phyloP scores from a whole-genome alignment of 805 yeast genomes.

The Pichia phayaonensis region DNA sequence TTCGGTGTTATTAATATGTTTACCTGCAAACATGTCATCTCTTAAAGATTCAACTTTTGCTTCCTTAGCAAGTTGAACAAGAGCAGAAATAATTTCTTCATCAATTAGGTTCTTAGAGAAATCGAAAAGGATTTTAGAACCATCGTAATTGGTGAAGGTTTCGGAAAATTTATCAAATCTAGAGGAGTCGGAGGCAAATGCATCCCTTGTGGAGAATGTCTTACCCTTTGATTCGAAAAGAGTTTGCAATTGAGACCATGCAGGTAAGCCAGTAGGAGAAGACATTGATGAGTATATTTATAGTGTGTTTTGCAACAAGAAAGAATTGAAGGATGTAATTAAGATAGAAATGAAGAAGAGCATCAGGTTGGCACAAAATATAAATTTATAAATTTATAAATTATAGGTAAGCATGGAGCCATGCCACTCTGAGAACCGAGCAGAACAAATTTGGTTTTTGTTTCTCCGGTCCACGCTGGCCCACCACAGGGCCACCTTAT shows the following conservation, averaged over 20 bases:
- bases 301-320: neutral
- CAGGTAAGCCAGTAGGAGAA: conserved; percentile 52
- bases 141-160: conserved; percentile 78
- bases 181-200: conserved; percentile 63
- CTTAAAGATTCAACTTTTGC: conserved; percentile 82
- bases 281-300: conserved; percentile 17
- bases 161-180: conserved; percentile 73
- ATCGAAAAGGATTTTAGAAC: conserved; percentile 84
- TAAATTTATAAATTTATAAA: too few species aligned
- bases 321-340: neutral
- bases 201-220: conserved; percentile 64
- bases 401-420: too few species aligned
- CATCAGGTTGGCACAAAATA: too few species aligned
- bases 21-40: conserved; percentile 88
- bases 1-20: conserved; percentile 92
- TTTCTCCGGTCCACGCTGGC: neutral
- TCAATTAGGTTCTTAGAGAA: conserved; percentile 91
- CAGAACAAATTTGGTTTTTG: neutral
- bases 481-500: neutral
- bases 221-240: conserved; percentile 67
- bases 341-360: neutral
- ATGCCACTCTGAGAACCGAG: neutral
- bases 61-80: conserved; percentile 79
- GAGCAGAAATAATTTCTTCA: conserved; percentile 64
- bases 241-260: conserved; percentile 74